Percentiles rank a stretch among this genome's conserved stretches.
Evolutionary conservation across 2,329 filamentous ascomycete genomes (phyloP).

Genomic region (Fusarium sp.): DNA sequence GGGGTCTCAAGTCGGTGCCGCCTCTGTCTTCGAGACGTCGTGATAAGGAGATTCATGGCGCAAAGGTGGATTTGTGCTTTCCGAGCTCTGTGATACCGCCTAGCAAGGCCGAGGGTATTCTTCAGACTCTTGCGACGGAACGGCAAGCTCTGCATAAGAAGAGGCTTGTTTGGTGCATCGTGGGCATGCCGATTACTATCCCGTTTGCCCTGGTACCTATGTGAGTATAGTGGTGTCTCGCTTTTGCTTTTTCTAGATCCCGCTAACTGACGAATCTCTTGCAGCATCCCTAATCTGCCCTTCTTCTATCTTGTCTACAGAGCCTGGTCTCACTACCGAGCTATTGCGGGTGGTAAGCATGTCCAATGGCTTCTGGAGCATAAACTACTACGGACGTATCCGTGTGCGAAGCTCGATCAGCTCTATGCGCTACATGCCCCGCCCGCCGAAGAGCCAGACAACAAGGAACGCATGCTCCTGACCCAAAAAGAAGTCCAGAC

Average conservation of each 20-base stretch:
- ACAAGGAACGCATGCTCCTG: constrained; percentile 56
- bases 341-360: constrained; percentile 84
- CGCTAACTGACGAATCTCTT: neutral
- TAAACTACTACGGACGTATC: constrained; percentile 72
- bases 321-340: constrained; percentile 92
- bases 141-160: constrained; percentile 80
- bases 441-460: constrained; percentile 32
- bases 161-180: constrained; percentile 82
- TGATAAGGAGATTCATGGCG: constrained; percentile 70
- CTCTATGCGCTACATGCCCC: constrained; percentile 70
- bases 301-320: constrained; percentile 97
- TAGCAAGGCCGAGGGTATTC: constrained; percentile 70
- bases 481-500: constrained; percentile 64
- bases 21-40: constrained; percentile 76
- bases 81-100: constrained; percentile 76
- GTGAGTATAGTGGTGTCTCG: constrained; percentile 64
- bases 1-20: constrained; percentile 95
- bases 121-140: constrained; percentile 80
- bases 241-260: neutral
- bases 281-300: constrained; percentile 88
- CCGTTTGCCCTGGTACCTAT: constrained; percentile 87
- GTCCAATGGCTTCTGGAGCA: constrained; percentile 83
- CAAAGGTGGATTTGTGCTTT: constrained; percentile 79
- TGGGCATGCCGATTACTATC: constrained; percentile 83
- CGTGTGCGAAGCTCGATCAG: constrained; percentile 76